Conservation (phyloP, 2,329 filamentous ascomycete genomes). For the Colletotrichum filicis region DNA sequence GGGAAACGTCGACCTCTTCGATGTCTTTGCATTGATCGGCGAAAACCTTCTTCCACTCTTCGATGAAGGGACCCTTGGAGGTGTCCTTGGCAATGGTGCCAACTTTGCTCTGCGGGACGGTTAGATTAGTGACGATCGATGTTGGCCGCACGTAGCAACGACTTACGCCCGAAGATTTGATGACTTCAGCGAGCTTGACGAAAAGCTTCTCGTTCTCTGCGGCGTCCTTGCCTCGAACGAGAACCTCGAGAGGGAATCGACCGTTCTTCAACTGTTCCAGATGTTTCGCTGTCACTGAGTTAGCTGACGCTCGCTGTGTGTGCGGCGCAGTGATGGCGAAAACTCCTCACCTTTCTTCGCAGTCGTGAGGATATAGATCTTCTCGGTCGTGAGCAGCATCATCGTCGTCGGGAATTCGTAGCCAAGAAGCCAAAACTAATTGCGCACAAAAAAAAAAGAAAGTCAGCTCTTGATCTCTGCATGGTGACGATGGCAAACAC, state of each 20-base stretch:
- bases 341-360: slow-evolving; percentile 85
- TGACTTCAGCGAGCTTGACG: slow-evolving; percentile 82
- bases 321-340: background rate
- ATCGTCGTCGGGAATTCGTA: slow-evolving; percentile 98
- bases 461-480: slow-evolving; percentile 10
- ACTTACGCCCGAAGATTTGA: slow-evolving; percentile 87
- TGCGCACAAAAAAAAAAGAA: background rate
- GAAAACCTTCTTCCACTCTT: slow-evolving; percentile 93
- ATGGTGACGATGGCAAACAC: background rate
- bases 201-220: slow-evolving; percentile 94
- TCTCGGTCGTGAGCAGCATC: slow-evolving; percentile 90
- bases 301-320: background rate
- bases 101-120: slow-evolving; percentile 78
- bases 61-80: slow-evolving; percentile 87
- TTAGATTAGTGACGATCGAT: slow-evolving; percentile 15
- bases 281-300: slow-evolving; percentile 79
- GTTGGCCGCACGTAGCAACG: slow-evolving; percentile 4
- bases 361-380: slow-evolving; percentile 92
- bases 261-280: slow-evolving; percentile 91
- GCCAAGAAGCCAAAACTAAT: slow-evolving; percentile 94
- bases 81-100: slow-evolving; percentile 87
- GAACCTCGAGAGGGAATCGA: slow-evolving; percentile 90
- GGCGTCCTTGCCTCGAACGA: slow-evolving; percentile 91
- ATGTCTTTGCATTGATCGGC: slow-evolving; percentile 83
- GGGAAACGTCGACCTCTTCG: slow-evolving; percentile 87